Percentiles rank a stretch among this genome's conserved stretches.
Conservation (phyloP, 2,329 filamentous ascomycete species). For the Stagonosporopsis chrysanthemi region DNA sequence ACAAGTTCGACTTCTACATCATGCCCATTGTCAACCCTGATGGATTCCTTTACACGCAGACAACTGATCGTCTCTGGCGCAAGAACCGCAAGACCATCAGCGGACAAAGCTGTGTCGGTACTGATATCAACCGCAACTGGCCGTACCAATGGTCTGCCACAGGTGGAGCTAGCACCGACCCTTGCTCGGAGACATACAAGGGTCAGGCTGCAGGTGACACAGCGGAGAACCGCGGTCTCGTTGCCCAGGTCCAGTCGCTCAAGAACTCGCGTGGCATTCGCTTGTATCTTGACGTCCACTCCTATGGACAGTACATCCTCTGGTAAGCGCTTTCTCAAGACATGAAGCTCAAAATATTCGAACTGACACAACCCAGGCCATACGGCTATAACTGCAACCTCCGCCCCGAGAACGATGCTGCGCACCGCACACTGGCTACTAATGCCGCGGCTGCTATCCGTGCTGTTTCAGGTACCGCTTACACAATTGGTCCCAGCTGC, state of each 20-base stretch:
- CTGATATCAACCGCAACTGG: constrained; percentile 53
- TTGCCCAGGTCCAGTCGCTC: constrained; percentile 52
- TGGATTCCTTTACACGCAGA: constrained; percentile 50
- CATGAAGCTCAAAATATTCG: too few relatives aligned
- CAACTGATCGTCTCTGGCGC: constrained; percentile 51
- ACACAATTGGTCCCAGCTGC: constrained; percentile 61
- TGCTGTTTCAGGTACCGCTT: constrained; percentile 59
- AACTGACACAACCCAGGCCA: constrained; percentile 51
- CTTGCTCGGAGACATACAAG: constrained; percentile 50
- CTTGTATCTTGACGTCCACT: constrained; percentile 69
- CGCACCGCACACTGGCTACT: constrained; percentile 59
- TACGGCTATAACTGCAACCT: constrained; percentile 67
- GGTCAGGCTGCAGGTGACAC: constrained; percentile 43
- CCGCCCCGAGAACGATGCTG: constrained; percentile 56
- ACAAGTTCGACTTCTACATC: constrained; percentile 50
- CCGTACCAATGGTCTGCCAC: constrained; percentile 47
- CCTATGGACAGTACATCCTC: constrained; percentile 31
- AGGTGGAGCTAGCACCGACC: constrained; percentile 46
- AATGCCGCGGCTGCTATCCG: constrained; percentile 61
- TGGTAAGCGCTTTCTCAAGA: constrained; percentile 23
- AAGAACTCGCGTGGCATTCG: constrained; percentile 59
- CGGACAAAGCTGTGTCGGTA: constrained; percentile 43
- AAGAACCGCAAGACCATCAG: constrained; percentile 49
- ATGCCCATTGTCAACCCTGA: constrained; percentile 33
- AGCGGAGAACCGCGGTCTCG: constrained; percentile 51